Evolutionary conservation across 1,284 basidiomycete genomes (phyloP), one percentile per base, ranked within the genome.

Genomic region (Coniferiporia sulphurascens): DNA sequence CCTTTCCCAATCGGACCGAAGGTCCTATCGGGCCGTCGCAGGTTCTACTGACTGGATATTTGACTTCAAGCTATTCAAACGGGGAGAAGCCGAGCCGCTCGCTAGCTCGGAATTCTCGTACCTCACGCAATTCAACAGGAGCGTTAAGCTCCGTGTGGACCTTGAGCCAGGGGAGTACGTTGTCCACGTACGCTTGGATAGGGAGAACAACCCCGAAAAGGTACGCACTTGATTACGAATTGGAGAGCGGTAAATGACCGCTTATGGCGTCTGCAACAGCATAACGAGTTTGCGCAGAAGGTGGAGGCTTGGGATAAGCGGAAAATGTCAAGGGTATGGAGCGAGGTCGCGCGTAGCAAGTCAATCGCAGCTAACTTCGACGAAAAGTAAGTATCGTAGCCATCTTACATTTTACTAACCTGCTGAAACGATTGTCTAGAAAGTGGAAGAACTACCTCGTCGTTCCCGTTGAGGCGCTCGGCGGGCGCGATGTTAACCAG

Each of bases 111-210:
- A 66, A 19, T 63, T 71, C 32, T 68, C 73, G 1, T 61, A 66
- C 4, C 65, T 68, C 45, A 41, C 38, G 7, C 38, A 15, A 8
- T 72, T 67, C 45, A 63, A 68, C 13, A 69, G 79, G n/a, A 78
- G 76, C 58, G 74, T 76, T 9, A 76, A 73, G 52, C 62, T 76
- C 15, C 75, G 77, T 51, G 56, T 74, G 4, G 62, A 76, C 7
- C 69, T 82, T 1, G 76, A 80, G 21, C 68, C 71, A 3, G 81
- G 80, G 15, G 77, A 80, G 15, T 82, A 81, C 65, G 72, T 81
- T 38, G 75, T 82, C 21, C 80, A 83, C 68, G 82, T 81, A 43
- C 74, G 78, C 1, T 58, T 78, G 21, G 76, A 79, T 59, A 53
- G 65, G 62, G 27, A 58, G 66, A 57, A 59, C 41, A 63, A 63